A percentile compares a stretch with the other conserved stretches of the same genome.
phyloP scores from a whole-genome alignment of 495 filamentous ascomycete genomes.

The Neurospora sp. region DNA sequence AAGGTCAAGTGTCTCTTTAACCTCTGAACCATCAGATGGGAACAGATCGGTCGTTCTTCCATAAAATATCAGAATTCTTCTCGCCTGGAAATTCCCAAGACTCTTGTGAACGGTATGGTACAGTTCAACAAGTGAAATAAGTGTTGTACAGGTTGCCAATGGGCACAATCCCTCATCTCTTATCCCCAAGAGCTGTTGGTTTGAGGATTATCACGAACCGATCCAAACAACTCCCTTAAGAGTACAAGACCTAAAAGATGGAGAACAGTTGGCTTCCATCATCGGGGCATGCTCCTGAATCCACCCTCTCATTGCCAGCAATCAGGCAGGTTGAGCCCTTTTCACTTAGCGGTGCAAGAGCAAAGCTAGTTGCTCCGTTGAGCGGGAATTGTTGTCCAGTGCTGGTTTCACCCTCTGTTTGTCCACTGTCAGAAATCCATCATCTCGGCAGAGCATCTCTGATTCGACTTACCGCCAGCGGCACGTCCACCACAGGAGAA shows the following conservation, averaged over 20 bases:
- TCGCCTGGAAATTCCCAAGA: neutral
- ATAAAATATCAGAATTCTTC: neutral
- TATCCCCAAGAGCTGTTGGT: neutral
- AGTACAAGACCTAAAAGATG: conserved; percentile 21
- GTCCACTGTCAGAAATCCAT: neutral
- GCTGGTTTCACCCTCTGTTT: conserved; percentile 30
- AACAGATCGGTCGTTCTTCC: neutral
- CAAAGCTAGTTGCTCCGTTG: conserved; percentile 27
- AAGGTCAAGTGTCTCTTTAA: neutral
- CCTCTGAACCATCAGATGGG: neutral
- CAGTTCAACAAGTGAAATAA: neutral
- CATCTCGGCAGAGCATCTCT: conserved; percentile 3
- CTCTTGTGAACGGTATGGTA: neutral
- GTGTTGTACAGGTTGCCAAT: neutral
- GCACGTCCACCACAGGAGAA: conserved; percentile 46
- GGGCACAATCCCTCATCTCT: neutral
- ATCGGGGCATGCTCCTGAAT: conserved; percentile 29
- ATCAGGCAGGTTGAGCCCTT: conserved; percentile 32
- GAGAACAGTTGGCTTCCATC: conserved; percentile 36
- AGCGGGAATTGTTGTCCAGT: conserved; percentile 33
- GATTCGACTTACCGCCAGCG: conserved; percentile 30
- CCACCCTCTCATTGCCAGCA: conserved; percentile 27
- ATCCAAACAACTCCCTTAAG: neutral
- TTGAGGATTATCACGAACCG: neutral
- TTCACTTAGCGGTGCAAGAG: conserved; percentile 32